Percentiles rank a stretch among this genome's conserved stretches.
Evolutionary conservation across 352 stramenopile genomes (phyloP).

Genomic region (Phytophthora melonis): DNA sequence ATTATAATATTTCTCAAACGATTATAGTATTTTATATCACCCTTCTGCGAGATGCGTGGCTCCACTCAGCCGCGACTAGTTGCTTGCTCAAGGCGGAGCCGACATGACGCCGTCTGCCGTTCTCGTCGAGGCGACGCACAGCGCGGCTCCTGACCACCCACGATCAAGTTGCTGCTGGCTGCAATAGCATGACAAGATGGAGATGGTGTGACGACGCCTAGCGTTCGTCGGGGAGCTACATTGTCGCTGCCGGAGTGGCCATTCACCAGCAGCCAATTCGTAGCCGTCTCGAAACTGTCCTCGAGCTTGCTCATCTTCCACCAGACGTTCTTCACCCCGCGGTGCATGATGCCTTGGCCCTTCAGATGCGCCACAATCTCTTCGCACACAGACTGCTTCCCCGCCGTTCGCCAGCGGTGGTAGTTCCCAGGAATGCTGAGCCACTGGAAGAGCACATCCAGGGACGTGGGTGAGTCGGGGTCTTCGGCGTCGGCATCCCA

Average conservation of each 20-base stretch:
- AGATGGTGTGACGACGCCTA: no score
- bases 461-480: background rate
- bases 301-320: background rate
- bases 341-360: conserved; percentile 5
- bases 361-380: conserved; percentile 1
- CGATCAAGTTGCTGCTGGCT: no score
- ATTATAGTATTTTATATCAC: no score
- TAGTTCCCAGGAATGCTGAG: background rate
- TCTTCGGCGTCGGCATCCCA: background rate
- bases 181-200: no score
- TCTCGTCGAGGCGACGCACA: no score
- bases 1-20: no score
- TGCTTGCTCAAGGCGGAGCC: no score
- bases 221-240: no score
- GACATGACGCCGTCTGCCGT: no score
- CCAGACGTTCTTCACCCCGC: background rate
- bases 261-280: conserved; percentile 4
- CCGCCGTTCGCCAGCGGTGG: background rate
- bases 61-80: no score
- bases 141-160: no score
- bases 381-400: background rate
- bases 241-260: background rate
- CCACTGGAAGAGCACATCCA: background rate
- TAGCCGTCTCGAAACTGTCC: conserved; percentile 1
- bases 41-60: no score